These are phyloP conservation scores for Aspergillus tanneri DNA, from an alignment of 2,329 filamentous ascomycete species.

Conservation along the genomic window DNA sequence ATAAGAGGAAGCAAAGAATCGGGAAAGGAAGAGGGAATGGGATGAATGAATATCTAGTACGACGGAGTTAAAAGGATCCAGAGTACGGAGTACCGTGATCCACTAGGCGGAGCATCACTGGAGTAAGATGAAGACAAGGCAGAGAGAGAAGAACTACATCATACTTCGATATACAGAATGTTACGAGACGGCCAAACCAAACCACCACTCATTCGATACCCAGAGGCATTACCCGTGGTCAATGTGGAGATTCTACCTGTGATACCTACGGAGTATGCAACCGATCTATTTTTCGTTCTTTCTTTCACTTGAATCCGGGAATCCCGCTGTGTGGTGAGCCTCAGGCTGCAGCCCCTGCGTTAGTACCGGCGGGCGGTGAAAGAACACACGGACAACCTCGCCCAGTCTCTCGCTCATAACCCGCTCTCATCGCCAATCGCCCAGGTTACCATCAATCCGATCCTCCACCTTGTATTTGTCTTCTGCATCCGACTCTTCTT, in stretches of 20 bases:
- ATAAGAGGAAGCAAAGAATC: slow-evolving; percentile 3
- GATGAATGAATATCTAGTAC: slow-evolving; percentile 5
- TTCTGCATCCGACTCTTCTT: not conserved
- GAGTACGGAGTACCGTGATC: slow-evolving; percentile 14
- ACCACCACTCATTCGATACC: not conserved
- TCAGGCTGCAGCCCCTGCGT: not conserved
- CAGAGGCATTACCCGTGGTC: no score
- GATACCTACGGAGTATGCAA: no score
- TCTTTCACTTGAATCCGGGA: no score
- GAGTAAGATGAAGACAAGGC: not conserved
- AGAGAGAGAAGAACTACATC: not conserved
- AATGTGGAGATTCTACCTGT: no score
- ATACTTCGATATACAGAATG: no score
- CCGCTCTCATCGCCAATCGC: not conserved
- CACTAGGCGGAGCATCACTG: slow-evolving; percentile 19
- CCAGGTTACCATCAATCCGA: not conserved
- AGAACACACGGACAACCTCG: not conserved
- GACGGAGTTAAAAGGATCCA: slow-evolving; percentile 3
- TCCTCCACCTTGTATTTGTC: not conserved
- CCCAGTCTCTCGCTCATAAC: not conserved
- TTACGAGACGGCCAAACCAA: not conserved
- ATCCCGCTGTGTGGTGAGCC: no score
- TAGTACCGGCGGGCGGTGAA: not conserved
- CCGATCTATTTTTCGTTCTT: no score
- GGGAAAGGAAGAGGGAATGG: slow-evolving; percentile 2